Evolutionary conservation across 306 rosid genomes (phyloP).

Genomic region (Quercus suber): DNA sequence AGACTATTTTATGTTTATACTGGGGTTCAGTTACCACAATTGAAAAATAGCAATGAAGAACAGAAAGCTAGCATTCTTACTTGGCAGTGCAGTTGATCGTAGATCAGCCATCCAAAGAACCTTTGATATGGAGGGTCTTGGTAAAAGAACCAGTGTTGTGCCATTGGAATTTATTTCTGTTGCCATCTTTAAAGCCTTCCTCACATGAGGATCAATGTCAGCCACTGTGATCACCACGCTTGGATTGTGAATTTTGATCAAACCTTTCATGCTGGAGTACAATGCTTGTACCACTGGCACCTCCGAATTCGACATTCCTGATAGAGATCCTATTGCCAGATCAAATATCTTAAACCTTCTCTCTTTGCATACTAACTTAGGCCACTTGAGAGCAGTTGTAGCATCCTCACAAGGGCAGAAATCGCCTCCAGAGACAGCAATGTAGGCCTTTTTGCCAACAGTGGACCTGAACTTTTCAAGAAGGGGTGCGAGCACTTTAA

Average conservation of each 20-base stretch:
- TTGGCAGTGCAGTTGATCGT: slow-evolving; percentile 72
- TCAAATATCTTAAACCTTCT: slow-evolving; percentile 86
- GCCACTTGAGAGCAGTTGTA: slow-evolving; percentile 75
- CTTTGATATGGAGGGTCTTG: slow-evolving; percentile 56
- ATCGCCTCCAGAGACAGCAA: slow-evolving; percentile 69
- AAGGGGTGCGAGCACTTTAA: slow-evolving; percentile 74
- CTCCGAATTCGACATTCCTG: slow-evolving; percentile 74
- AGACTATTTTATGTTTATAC: neutral
- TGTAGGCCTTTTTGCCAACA: slow-evolving; percentile 77
- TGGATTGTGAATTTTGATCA: slow-evolving; percentile 84
- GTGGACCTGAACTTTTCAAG: slow-evolving; percentile 81
- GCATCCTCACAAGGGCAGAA: slow-evolving; percentile 81
- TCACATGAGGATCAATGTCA: slow-evolving; percentile 65
- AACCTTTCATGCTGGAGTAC: slow-evolving; percentile 88
- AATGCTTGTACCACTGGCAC: slow-evolving; percentile 75
- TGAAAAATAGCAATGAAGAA: neutral
- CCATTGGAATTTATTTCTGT: slow-evolving; percentile 51
- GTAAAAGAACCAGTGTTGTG: slow-evolving; percentile 70
- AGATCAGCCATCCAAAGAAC: slow-evolving; percentile 99
- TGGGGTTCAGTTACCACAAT: neutral
- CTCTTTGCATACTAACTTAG: slow-evolving; percentile 70
- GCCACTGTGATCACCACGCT: slow-evolving; percentile 75
- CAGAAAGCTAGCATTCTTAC: slow-evolving; percentile 41
- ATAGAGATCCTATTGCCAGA: slow-evolving; percentile 59
- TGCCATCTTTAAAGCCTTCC: slow-evolving; percentile 87